Percentiles rank a stretch among this genome's conserved stretches.
phyloP scores from a whole-genome alignment of 805 yeast genomes.

The Vanderwaltozyma tropicalis region DNA sequence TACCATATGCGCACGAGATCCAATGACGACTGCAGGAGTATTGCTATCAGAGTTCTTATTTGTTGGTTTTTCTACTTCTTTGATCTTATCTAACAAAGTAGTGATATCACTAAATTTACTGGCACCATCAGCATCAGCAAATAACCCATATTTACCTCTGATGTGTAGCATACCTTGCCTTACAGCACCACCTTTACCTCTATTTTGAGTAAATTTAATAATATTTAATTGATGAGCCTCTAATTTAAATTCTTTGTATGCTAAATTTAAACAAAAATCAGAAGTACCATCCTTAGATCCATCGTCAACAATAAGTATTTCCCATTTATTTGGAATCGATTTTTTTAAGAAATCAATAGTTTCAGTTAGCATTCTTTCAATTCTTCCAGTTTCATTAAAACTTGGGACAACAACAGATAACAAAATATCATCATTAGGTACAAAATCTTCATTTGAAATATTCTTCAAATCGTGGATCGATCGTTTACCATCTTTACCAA shows the following conservation, averaged over 20 bases:
- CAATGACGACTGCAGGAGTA: conserved; percentile 62
- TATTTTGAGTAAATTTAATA: conserved; percentile 55
- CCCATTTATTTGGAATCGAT: conserved; percentile 33
- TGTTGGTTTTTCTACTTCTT: conserved; percentile 4
- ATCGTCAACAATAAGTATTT: conserved; percentile 82
- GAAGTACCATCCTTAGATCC: conserved; percentile 80
- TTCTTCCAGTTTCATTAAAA: conserved; percentile 71
- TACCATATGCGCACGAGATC: conserved; percentile 95
- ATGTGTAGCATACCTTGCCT: conserved; percentile 78
- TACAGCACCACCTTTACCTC: conserved; percentile 97
- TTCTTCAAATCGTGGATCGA: conserved; percentile 25
- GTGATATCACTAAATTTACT: conserved; percentile 63
- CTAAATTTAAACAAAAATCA: conserved; percentile 55
- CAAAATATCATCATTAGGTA: conserved; percentile 32
- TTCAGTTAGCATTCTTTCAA: conserved; percentile 63
- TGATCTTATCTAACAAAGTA: conserved; percentile 36
- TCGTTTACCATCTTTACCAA: conserved; percentile 24
- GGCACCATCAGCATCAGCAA: conserved; percentile 98
- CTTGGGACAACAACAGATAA: conserved; percentile 87
- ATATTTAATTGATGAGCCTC: conserved; percentile 57
- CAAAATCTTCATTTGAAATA: conserved; percentile 7
- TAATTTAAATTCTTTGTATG: conserved; percentile 34
- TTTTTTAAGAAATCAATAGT: conserved; percentile 43
- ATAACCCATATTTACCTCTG: conserved; percentile 63
- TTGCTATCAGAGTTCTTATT: conserved; percentile 10